Evolutionary conservation across 306 rosid species (phyloP), one percentile per base, ranked within the genome.

Genomic region (Trichosanthes cucumerina): DNA sequence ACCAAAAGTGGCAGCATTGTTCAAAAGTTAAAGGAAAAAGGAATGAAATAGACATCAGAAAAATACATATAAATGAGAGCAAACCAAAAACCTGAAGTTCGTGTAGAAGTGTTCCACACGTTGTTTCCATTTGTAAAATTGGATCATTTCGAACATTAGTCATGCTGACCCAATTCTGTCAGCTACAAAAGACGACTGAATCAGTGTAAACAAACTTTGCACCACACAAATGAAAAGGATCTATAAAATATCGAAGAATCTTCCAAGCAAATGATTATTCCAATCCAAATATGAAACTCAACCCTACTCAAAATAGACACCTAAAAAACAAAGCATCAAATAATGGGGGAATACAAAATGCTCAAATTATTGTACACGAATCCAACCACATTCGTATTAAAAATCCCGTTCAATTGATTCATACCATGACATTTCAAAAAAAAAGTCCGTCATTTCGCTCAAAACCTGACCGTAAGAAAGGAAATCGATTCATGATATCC

Each of bases 81-180:
- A 2, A 14, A 15, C 52, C 33, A 31, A 69, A 56, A 84, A 92
- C 97, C 97, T 92, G 89, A 79, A 92, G 87, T 84, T 92, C 93
- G 44, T 90, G 80, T 9, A 92, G 90, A 79, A 87, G 83, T 64
- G 80, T 38, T 58, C 80, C 79, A 33, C 88, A 90, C 6, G 85
- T 81, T 78, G 86, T 89, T 85, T 89, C 92, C 82, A 83, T 85
- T 26, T 78, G 82, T 65, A 69, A 62, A 71, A 80, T 58, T 77
- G 82, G 89, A 78, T 86, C 75, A 50, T 78, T 77, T 7, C 16
- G 83, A 63, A 79, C 88, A 84, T 53, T 78, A 28, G 84, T 80
- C 96, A 90, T 90, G 78, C 28, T 62, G 79, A 85, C 75, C 13
- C 39, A 23, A 47, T 46, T 26, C 58, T 24, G 21, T 23, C 41